Evolutionary conservation across 345 rosid species (phyloP).

Genomic region (Sisymbrium irio): DNA sequence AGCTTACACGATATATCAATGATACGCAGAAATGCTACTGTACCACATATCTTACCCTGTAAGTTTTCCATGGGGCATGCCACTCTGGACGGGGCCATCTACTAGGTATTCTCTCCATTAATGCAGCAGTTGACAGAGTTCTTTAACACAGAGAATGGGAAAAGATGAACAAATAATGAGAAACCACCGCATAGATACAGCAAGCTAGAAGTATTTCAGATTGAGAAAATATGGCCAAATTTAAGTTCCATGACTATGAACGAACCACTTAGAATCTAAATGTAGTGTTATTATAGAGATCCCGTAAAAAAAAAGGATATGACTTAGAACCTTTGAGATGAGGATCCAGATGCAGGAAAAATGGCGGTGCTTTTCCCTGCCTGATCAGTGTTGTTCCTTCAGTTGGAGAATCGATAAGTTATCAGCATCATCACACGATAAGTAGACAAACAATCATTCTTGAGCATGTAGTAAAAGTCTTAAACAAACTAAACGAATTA

Average conservation of each 20-base stretch:
- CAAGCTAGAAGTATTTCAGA: background rate
- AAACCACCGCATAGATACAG: background rate
- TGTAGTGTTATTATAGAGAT: background rate
- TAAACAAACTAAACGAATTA: background rate
- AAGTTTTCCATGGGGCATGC: constrained; percentile 93
- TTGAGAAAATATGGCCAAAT: background rate
- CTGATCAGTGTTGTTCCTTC: constrained; percentile 52
- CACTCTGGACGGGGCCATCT: constrained; percentile 93
- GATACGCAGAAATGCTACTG: background rate
- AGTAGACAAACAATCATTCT: background rate
- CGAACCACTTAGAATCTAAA: background rate
- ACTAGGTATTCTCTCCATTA: constrained; percentile 89
- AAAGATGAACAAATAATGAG: background rate
- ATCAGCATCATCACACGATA: constrained; percentile 5
- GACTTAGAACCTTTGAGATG: constrained; percentile 43
- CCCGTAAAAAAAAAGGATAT: background rate
- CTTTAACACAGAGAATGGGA: constrained; percentile 32
- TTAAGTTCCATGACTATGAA: background rate
- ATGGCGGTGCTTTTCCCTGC: constrained; percentile 56
- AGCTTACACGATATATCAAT: background rate
- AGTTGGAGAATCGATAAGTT: background rate
- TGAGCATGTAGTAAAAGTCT: background rate
- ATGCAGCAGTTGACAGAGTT: constrained; percentile 62
- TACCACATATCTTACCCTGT: constrained; percentile 54
- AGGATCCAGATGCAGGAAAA: constrained; percentile 45